Percentiles rank a stretch among this genome's conserved stretches.
Evolutionary conservation across 805 yeast species (phyloP).

Genomic region (Saccharomycopsis olivae): DNA sequence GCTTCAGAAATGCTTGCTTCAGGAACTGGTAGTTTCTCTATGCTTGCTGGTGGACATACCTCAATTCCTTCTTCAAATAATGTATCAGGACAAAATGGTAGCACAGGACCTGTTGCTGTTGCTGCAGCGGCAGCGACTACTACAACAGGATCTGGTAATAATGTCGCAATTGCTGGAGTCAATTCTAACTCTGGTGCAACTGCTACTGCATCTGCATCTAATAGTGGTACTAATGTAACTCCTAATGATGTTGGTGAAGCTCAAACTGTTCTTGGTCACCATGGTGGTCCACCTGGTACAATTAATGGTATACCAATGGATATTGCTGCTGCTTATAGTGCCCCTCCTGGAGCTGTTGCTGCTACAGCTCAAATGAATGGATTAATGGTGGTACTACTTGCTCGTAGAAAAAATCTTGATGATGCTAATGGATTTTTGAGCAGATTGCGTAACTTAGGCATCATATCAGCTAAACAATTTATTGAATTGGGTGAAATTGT

Average conservation of each 20-base stretch:
- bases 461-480: constrained; percentile 12
- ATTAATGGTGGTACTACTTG: constrained; percentile 4
- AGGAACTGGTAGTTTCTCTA: background rate
- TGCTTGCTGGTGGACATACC: constrained; percentile 4
- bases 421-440: constrained; percentile 14
- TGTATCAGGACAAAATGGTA: background rate
- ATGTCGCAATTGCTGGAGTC: background rate
- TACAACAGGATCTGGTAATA: background rate
- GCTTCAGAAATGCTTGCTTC: background rate
- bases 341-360: background rate
- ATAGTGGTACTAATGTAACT: no score
- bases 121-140: background rate
- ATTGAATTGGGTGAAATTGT: constrained; percentile 12
- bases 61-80: background rate
- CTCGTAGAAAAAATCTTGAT: constrained; percentile 12
- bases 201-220: background rate
- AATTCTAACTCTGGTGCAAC: background rate
- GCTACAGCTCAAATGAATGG: background rate
- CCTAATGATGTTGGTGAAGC: background rate
- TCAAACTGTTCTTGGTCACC: background rate
- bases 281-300: background rate
- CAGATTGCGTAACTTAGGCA: constrained; percentile 11
- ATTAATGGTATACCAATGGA: constrained; percentile 1
- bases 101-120: background rate
- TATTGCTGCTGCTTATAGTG: background rate